These are phyloP conservation scores for Crucihimalaya himalaica DNA, from an alignment of 345 rosid genomes.

Conservation along the genomic window DNA sequence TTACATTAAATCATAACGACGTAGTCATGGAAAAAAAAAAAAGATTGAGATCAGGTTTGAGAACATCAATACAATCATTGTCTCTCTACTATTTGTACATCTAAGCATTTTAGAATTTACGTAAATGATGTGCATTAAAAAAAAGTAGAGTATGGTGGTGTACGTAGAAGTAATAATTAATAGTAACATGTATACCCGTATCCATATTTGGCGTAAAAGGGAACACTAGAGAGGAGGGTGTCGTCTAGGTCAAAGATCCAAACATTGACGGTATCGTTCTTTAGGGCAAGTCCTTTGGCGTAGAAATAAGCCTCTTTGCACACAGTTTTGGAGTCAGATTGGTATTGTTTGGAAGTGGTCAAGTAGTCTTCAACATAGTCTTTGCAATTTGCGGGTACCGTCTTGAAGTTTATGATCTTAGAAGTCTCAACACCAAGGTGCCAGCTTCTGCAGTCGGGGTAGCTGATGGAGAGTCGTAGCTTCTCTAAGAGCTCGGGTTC, in stretches of 20 bases:
- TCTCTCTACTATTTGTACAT: no score
- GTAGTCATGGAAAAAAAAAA: not conserved
- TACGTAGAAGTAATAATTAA: not conserved
- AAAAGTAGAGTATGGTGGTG: not conserved
- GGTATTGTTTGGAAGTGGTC: conserved; percentile 37
- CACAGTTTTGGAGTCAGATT: conserved; percentile 46
- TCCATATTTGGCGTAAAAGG: conserved; percentile 49
- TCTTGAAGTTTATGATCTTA: conserved; percentile 50
- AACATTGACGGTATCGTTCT: conserved; percentile 49
- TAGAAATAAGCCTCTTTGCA: conserved; percentile 43
- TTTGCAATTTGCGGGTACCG: conserved; percentile 53
- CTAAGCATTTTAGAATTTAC: not conserved
- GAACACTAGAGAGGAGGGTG: conserved; percentile 60
- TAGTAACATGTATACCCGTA: conserved; percentile 47
- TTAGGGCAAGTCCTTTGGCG: conserved; percentile 43
- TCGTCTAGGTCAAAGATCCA: conserved; percentile 74
- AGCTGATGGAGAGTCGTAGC: conserved; percentile 12
- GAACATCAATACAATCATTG: no score
- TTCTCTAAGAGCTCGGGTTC: conserved; percentile 11
- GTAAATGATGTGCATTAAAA: not conserved
- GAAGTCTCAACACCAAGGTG: conserved; percentile 62
- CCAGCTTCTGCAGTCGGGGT: conserved; percentile 62
- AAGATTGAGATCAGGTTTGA: no score
- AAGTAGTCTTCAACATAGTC: conserved; percentile 51
- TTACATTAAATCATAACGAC: not conserved